Evolutionary conservation across 305 asterid genomes (phyloP).

Genomic region (Ilex paraguariensis): DNA sequence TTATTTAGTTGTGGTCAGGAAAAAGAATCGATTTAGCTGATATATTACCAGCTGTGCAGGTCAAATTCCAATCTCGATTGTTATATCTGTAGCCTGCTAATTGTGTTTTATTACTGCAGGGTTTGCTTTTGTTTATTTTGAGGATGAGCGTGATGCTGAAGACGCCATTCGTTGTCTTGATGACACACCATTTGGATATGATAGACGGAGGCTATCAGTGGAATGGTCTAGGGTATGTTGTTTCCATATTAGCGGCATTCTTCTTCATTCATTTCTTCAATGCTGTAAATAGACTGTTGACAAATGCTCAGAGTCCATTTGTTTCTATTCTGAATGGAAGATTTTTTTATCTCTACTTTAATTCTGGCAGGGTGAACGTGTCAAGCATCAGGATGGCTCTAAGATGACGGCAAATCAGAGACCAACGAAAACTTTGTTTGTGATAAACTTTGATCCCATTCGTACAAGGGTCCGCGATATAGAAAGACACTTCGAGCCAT

Average conservation of each 20-base stretch:
- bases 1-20: slow-evolving; percentile 31
- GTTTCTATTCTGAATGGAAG: too few species aligned
- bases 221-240: slow-evolving; percentile 87
- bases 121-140: slow-evolving; percentile 83
- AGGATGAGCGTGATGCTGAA: slow-evolving; percentile 87
- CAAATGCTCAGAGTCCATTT: too few species aligned
- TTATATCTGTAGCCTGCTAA: slow-evolving; percentile 19
- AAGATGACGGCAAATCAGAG: slow-evolving; percentile 53
- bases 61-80: slow-evolving; percentile 4
- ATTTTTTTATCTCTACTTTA: background rate
- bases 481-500: slow-evolving; percentile 83
- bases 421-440: slow-evolving; percentile 79
- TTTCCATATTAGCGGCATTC: too few species aligned
- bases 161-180: slow-evolving; percentile 76
- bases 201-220: slow-evolving; percentile 61
- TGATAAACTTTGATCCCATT: slow-evolving; percentile 84
- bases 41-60: slow-evolving; percentile 17
- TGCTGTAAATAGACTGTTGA: too few species aligned
- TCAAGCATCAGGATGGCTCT: slow-evolving; percentile 59
- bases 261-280: too few species aligned
- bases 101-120: slow-evolving; percentile 33
- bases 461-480: slow-evolving; percentile 67
- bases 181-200: slow-evolving; percentile 60
- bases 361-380: slow-evolving; percentile 74
- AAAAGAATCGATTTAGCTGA: slow-evolving; percentile 33